Base-by-base conservation (phyloP, 352 stramenopile genomes). In the Globisporangium emineosum region DNA sequence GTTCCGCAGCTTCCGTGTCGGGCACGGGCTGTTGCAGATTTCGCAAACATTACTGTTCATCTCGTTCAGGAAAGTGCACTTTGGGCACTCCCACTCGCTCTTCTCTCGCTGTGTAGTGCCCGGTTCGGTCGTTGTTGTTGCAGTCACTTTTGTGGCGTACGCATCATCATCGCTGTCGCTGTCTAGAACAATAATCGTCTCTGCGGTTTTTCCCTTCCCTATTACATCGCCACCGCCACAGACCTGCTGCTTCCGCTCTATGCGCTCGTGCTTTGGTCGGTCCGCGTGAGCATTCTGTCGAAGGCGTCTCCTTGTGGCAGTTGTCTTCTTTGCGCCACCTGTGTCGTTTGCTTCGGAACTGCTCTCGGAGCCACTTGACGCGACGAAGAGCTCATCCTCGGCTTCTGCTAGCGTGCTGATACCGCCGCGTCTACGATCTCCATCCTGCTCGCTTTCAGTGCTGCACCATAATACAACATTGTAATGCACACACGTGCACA, bases 1-100 rank as follows among this genome's bases (percentile, higher is more conserved):
- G 35, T 77, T 81, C 50, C 58, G 63, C 52, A 68, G 62, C 59
- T 75, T 79, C 21, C 49, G 72, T 43, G 33, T 55, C 21, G 59
- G 40, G 25, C 64, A 57, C 19, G 60, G 51, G 13, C 64, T 79
- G 19, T 70, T 65, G 58, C 80, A 88, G 27, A 89, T 27, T 60
- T 85, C 68, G 35, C 80, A 89, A 58, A 45, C 2, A 21, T 52
- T 3, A 62, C 62, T 51, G 3, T 21, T 25, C n/a, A 69, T 29
- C 59, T 69, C 68, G 51, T 89, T 88, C 7, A 77, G 25, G 25
- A 76, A 88, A 8, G 80, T 89, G 56, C 80, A 89, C 47, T 68
- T 71, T 7, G 52, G 51, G 15, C 78, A 88, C 32, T 69, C 67
- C 78, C 80, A 88, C 8, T 64, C 45, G n/a, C 17, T 55, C 57